A percentile compares a stretch with the other conserved stretches of the same genome.
phyloP scores from a whole-genome alignment of 352 stramenopile genomes.

The Pythium dissimile region DNA sequence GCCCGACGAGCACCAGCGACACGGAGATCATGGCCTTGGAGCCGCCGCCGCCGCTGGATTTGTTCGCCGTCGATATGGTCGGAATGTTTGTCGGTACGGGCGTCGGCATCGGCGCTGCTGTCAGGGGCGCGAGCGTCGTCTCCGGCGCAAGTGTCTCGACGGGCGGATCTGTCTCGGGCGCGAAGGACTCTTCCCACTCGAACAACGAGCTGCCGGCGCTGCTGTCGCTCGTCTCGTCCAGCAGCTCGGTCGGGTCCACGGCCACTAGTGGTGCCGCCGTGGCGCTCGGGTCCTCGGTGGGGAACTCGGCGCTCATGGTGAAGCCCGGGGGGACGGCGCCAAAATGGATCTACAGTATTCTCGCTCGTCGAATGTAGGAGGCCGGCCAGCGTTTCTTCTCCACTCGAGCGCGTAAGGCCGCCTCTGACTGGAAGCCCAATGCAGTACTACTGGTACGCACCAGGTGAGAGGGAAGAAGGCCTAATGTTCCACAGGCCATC shows the following conservation, averaged over 20 bases:
- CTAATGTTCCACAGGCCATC: not conserved
- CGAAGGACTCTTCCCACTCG: constrained; percentile 1
- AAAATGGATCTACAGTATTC: no score
- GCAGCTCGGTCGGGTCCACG: not conserved
- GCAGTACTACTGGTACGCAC: no score
- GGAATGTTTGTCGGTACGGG: not conserved
- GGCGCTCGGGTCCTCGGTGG: not conserved
- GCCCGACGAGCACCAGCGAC: constrained; percentile 9
- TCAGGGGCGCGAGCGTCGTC: not conserved
- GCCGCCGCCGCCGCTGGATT: not conserved
- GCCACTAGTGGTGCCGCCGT: constrained; percentile 3
- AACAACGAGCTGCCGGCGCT: not conserved
- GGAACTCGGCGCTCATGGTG: not conserved
- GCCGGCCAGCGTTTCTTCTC: no score
- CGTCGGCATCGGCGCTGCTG: not conserved
- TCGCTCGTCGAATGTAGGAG: no score
- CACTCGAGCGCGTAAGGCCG: no score
- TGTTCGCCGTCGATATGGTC: not conserved
- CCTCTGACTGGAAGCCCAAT: no score
- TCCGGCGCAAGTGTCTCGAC: not conserved
- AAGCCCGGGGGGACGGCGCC: no score
- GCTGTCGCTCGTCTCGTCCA: not conserved
- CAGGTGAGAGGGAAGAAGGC: no score
- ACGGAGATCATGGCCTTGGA: constrained; percentile 3
- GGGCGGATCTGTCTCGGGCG: no score